Percentiles rank a stretch among this genome's conserved stretches.
Conservation (phyloP, 176 grass and related monocot species). For the Areca catechu region DNA sequence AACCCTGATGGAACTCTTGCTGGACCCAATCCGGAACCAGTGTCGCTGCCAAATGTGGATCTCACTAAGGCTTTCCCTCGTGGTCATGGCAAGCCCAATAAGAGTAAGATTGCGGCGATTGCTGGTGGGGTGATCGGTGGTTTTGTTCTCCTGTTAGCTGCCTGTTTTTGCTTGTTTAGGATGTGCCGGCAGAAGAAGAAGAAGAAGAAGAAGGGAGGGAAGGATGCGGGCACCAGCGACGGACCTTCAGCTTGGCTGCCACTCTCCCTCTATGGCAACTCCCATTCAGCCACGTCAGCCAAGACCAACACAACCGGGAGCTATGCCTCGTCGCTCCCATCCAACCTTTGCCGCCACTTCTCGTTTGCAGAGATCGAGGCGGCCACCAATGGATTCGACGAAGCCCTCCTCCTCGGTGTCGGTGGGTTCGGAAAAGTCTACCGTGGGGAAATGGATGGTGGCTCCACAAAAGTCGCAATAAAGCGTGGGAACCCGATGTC, state of each 20-base stretch:
- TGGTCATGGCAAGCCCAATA: background rate
- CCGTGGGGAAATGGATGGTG: conserved; percentile 36
- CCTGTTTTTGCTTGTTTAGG: conserved; percentile 10
- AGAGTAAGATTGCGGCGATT: background rate
- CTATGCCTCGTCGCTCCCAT: conserved; percentile 31
- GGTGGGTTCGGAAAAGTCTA: conserved; percentile 83
- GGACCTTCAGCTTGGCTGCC: conserved; percentile 26
- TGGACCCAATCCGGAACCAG: conserved; percentile 33
- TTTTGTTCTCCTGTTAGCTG: conserved; percentile 4
- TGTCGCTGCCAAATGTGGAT: background rate
- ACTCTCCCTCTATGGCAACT: conserved; percentile 21
- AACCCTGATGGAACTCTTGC: conserved; percentile 10
- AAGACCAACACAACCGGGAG: conserved; percentile 21
- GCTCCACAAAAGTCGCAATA: conserved; percentile 49
- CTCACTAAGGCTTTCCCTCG: background rate
- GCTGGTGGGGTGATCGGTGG: conserved; percentile 32
- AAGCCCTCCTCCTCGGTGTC: conserved; percentile 44
- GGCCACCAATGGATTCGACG: conserved; percentile 49
- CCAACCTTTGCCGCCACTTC: conserved; percentile 52
- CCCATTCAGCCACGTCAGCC: conserved; percentile 20
- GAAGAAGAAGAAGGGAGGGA: conserved; percentile 43
- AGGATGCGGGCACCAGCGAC: conserved; percentile 12
- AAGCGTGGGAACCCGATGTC: conserved; percentile 67
- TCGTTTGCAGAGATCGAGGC: conserved; percentile 36
- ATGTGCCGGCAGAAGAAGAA: conserved; percentile 40